A percentile compares a stretch with the other conserved stretches of the same genome.
These are phyloP conservation scores for Aspergillus pseudoterreus DNA, from an alignment of 2,329 filamentous ascomycete genomes.

Conservation along the genomic window DNA sequence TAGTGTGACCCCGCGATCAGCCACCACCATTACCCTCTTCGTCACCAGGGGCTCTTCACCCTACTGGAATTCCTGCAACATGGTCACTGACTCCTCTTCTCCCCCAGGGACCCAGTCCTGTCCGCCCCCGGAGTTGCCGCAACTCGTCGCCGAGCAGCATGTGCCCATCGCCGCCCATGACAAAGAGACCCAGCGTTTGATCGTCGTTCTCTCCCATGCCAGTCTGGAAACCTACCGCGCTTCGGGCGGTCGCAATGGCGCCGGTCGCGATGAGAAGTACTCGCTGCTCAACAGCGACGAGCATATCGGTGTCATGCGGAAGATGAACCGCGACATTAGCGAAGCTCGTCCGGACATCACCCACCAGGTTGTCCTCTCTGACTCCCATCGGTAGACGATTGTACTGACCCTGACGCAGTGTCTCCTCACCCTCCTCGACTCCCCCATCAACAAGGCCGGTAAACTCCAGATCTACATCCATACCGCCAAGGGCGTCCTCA, in stretches of 20 bases:
- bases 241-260: slow-evolving; percentile 62
- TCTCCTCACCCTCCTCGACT: slow-evolving; percentile 92
- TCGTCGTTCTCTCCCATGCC: slow-evolving; percentile 94
- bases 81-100: slow-evolving; percentile 25
- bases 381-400: no score
- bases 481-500: slow-evolving; percentile 93
- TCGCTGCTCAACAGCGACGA: slow-evolving; percentile 97
- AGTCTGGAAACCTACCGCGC: slow-evolving; percentile 97
- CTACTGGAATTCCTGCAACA: not conserved
- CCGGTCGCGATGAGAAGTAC: slow-evolving; percentile 84
- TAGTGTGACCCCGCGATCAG: not conserved
- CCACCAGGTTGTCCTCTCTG: slow-evolving; percentile 70
- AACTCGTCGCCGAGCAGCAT: slow-evolving; percentile 90
- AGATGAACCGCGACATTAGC: slow-evolving; percentile 98
- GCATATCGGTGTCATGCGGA: slow-evolving; percentile 98
- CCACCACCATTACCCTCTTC: not conserved
- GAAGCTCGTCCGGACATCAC: slow-evolving; percentile 97
- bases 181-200: slow-evolving; percentile 85
- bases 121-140: slow-evolving; percentile 83
- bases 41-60: not conserved
- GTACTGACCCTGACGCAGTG: slow-evolving; percentile 57
- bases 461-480: slow-evolving; percentile 98
- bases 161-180: slow-evolving; percentile 77
- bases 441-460: slow-evolving; percentile 96
- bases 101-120: slow-evolving; percentile 82